Evolutionary conservation across 257 asterid species (phyloP).

Genomic region (Nicotiana noctiflora): DNA sequence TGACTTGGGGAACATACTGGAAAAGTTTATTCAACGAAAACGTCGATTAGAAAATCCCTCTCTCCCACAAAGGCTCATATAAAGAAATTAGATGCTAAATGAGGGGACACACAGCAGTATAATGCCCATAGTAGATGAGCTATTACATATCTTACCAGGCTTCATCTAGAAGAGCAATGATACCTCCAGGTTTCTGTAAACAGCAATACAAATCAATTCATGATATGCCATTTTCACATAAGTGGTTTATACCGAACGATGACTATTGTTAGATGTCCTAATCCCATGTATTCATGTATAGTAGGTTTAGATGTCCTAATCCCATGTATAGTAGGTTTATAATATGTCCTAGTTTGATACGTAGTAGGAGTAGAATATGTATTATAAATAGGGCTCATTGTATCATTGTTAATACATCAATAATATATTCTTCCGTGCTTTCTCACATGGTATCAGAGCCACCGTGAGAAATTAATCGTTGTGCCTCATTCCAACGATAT

Average conservation of each 20-base stretch:
- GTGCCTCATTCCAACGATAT: no score
- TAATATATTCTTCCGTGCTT: no score
- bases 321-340: no score
- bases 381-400: no score
- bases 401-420: no score
- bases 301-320: no score
- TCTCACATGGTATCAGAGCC: no score
- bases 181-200: conserved; percentile 98
- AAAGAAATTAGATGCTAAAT: background rate
- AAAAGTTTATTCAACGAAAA: conserved; percentile 20
- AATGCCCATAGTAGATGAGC: background rate
- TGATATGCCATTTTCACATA: background rate
- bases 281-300: no score
- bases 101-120: background rate
- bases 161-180: conserved; percentile 93
- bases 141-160: conserved; percentile 53
- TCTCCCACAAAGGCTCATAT: background rate
- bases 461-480: no score
- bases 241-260: background rate
- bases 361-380: no score
- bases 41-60: background rate
- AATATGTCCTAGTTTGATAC: no score
- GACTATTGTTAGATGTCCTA: no score
- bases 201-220: conserved; percentile 8
- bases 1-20: conserved; percentile 99